These are phyloP conservation scores for Drosera spatulata DNA, from an alignment of 179 eudicot genomes.

Conservation along the genomic window DNA sequence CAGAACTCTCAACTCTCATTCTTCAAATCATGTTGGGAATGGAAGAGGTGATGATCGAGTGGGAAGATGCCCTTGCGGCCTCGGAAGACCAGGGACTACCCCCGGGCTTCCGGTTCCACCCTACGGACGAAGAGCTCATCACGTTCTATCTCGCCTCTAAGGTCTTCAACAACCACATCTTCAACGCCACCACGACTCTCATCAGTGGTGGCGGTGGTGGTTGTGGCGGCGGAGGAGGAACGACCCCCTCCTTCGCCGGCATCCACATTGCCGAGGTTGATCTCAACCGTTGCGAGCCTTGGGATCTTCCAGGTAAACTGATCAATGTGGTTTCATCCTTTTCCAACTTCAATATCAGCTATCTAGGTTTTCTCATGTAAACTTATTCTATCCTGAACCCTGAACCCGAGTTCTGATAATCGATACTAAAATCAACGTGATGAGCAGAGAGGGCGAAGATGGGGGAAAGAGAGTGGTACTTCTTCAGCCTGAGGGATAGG, in stretches of 20 bases:
- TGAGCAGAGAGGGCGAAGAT: conserved; percentile 52
- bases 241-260: conserved; percentile 12
- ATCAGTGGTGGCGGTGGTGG: no score
- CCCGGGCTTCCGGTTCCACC: conserved; percentile 86
- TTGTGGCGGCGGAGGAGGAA: no score
- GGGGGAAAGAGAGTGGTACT: conserved; percentile 90
- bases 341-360: no score
- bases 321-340: no score
- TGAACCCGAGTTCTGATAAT: neutral
- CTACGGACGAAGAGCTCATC: conserved; percentile 79
- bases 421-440: neutral
- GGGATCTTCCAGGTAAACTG: conserved; percentile 75
- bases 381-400: no score
- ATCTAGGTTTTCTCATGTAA: no score
- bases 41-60: conserved; percentile 56
- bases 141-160: conserved; percentile 70
- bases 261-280: conserved; percentile 62
- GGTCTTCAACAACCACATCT: conserved; percentile 18
- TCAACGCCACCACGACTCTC: neutral
- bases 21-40: conserved; percentile 26
- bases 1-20: no score
- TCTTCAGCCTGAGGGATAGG: conserved; percentile 69
- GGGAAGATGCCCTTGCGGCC: conserved; percentile 21
- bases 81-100: conserved; percentile 42
- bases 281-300: conserved; percentile 74